Percentiles rank a stretch among this genome's conserved stretches.
Conservation (phyloP, 352 stramenopile species). For the Phytophthora pini region DNA sequence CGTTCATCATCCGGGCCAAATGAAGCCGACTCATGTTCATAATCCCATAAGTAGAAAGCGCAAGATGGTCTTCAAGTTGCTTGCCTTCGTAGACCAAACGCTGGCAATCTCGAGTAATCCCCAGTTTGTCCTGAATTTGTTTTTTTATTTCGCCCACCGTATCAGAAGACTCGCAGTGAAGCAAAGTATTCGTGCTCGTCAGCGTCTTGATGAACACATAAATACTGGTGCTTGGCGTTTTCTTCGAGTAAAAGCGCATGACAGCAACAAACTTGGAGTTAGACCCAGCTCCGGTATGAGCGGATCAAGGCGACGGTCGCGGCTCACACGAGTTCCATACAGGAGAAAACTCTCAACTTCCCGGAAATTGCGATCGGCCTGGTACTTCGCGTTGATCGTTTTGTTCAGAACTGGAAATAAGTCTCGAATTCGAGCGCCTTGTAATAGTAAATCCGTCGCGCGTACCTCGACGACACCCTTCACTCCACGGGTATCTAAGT, state of each 20-base stretch:
- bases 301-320: too few species aligned
- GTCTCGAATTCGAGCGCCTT: neutral
- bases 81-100: conserved; percentile 8
- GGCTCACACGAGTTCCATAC: too few species aligned
- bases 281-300: conserved; percentile 7
- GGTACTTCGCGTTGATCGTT: too few species aligned
- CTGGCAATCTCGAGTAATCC: conserved; percentile 4
- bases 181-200: neutral
- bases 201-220: conserved; percentile 6
- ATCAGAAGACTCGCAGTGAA: conserved; percentile 6
- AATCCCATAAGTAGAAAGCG: conserved; percentile 9
- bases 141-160: conserved; percentile 7
- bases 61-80: neutral
- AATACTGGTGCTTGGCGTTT: neutral
- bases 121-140: conserved; percentile 15
- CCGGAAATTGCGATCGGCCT: too few species aligned
- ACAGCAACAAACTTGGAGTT: conserved; percentile 17
- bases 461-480: neutral
- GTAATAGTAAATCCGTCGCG: neutral
- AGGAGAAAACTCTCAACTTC: too few species aligned
- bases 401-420: conserved; percentile 6
- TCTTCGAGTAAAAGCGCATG: neutral
- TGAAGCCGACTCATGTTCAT: neutral
- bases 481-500: neutral
- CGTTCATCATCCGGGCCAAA: neutral